Conservation (phyloP, 495 filamentous ascomycete species). For the Amniculicola lignicola region DNA sequence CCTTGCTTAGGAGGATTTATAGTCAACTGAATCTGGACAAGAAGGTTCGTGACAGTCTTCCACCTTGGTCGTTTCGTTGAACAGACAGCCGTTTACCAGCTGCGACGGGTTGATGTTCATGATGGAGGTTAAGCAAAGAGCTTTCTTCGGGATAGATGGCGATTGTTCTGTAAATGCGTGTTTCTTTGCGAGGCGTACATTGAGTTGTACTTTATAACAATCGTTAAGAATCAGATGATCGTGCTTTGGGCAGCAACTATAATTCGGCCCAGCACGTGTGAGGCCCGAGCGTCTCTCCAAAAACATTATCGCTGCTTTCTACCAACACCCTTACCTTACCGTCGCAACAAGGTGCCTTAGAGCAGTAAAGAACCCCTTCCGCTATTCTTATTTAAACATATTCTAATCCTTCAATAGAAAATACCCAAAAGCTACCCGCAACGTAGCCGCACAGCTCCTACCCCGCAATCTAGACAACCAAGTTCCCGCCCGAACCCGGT, state of each 20-base stretch:
- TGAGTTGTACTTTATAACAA: neutral
- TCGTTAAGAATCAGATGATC: neutral
- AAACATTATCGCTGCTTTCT: neutral
- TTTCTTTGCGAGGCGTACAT: too few relatives aligned
- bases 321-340: neutral
- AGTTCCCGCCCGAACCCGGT: too few relatives aligned
- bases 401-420: too few relatives aligned
- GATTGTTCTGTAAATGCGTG: too few relatives aligned
- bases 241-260: neutral
- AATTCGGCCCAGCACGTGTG: neutral
- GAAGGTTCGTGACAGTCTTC: constrained; percentile 4
- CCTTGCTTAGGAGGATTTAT: constrained; percentile 5
- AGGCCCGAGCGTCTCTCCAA: neutral
- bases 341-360: neutral
- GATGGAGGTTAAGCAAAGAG: neutral
- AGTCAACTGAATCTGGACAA: neutral
- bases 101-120: neutral
- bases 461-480: neutral
- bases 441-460: too few relatives aligned
- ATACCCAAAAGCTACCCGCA: too few relatives aligned
- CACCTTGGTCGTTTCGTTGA: neutral
- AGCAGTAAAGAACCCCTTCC: too few relatives aligned
- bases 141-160: too few relatives aligned
- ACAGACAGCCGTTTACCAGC: neutral
- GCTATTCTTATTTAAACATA: too few relatives aligned